These are phyloP conservation scores for Mortierella sp. DNA, from an alignment of 371 early-diverging fungal species.

Conservation along the genomic window DNA sequence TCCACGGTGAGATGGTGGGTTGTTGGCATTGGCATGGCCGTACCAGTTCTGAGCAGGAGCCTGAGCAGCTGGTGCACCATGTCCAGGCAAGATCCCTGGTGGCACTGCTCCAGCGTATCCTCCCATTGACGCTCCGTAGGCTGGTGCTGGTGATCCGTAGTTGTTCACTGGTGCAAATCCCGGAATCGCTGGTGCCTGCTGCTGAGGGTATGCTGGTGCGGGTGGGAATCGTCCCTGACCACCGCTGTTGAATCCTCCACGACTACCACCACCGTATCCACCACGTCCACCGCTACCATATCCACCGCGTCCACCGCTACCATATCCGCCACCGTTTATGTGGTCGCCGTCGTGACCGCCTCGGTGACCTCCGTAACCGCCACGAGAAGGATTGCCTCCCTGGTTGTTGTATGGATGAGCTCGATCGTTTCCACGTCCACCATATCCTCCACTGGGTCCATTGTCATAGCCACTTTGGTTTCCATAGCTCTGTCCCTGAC, in stretches of 20 bases:
- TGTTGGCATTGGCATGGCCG: conserved; percentile 29
- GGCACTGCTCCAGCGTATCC: conserved; percentile 40
- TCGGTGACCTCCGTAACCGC: conserved; percentile 19
- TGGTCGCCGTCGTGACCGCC: conserved; percentile 20
- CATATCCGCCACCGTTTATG: conserved; percentile 39
- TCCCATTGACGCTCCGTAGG: conserved; percentile 20
- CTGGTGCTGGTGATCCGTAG: conserved; percentile 32
- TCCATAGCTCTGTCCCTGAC: too few relatives aligned
- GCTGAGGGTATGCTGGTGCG: conserved; percentile 24
- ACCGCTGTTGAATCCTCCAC: conserved; percentile 36
- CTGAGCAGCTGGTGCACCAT: conserved; percentile 18
- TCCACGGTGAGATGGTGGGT: conserved; percentile 34
- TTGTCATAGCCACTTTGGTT: conserved; percentile 28
- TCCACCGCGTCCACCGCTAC: conserved; percentile 35
- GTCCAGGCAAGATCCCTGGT: conserved; percentile 37
- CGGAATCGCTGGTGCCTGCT: conserved; percentile 26
- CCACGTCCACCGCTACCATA: conserved; percentile 36
- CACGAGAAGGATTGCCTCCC: conserved; percentile 23
- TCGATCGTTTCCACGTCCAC: conserved; percentile 19
- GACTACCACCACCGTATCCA: conserved; percentile 34
- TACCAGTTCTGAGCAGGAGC: conserved; percentile 41
- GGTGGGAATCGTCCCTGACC: conserved; percentile 23
- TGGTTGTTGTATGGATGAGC: conserved; percentile 5
- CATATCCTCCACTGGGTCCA: conserved; percentile 29
- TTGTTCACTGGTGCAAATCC: conserved; percentile 50